Evolutionary conservation across 2,329 filamentous ascomycete species (phyloP).

Genomic region (Aureobasidium sp.): DNA sequence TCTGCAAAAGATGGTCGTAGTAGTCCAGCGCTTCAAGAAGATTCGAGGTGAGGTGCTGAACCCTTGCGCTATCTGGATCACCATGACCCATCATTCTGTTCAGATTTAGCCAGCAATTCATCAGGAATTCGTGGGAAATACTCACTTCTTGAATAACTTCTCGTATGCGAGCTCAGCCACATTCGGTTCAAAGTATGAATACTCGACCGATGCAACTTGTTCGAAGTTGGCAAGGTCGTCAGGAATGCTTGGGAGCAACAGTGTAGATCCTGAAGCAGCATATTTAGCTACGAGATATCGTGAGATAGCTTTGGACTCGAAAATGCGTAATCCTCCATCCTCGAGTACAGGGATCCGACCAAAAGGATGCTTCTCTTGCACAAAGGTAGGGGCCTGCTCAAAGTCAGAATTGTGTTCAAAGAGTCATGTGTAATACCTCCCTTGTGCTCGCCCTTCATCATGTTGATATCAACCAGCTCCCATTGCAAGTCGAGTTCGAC

Average conservation of each 20-base stretch:
- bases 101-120: not conserved
- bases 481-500: too few relatives aligned
- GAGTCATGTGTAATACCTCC: too few relatives aligned
- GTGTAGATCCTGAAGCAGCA: constrained; percentile 11
- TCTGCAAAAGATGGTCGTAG: constrained; percentile 5
- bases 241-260: not conserved
- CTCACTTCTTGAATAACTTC: constrained; percentile 12
- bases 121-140: not conserved
- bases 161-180: constrained; percentile 7
- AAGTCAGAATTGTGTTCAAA: too few relatives aligned
- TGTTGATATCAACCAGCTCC: too few relatives aligned
- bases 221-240: not conserved
- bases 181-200: constrained; percentile 10
- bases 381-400: too few relatives aligned
- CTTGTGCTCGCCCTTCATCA: too few relatives aligned
- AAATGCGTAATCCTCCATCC: constrained; percentile 26
- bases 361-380: not conserved
- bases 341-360: constrained; percentile 27
- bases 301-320: constrained; percentile 30
- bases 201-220: constrained; percentile 7
- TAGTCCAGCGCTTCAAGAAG: constrained; percentile 7
- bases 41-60: not conserved
- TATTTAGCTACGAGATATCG: constrained; percentile 28
- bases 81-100: not conserved
- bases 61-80: not conserved